These are phyloP conservation scores for Suaeda aralocaspica DNA, from an alignment of 148 eudicot genomes.

Conservation along the genomic window DNA sequence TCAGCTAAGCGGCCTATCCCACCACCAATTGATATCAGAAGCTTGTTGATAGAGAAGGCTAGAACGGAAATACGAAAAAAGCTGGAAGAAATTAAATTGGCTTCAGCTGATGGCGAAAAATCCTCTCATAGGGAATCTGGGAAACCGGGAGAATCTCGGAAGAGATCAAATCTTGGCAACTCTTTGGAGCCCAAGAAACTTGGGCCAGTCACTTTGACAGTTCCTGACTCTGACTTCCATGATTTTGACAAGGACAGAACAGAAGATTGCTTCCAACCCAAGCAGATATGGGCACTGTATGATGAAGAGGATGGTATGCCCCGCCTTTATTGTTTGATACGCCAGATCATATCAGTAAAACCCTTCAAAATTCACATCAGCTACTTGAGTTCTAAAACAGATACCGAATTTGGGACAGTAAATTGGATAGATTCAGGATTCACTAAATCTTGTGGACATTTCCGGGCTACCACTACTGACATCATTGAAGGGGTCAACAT, in stretches of 20 bases:
- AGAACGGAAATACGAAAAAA: slow-evolving; percentile 52
- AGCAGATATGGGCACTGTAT: slow-evolving; percentile 97
- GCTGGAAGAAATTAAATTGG: slow-evolving; percentile 53
- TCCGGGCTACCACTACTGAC: slow-evolving; percentile 69
- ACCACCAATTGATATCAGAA: slow-evolving; percentile 62
- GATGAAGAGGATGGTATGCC: slow-evolving; percentile 99
- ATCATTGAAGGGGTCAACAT: slow-evolving; percentile 83
- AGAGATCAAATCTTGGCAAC: slow-evolving; percentile 24
- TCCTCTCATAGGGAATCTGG: slow-evolving; percentile 24
- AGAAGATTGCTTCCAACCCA: slow-evolving; percentile 88
- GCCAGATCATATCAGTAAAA: slow-evolving; percentile 63
- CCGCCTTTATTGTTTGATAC: slow-evolving; percentile 88
- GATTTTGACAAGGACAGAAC: slow-evolving; percentile 92
- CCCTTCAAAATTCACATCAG: slow-evolving; percentile 83
- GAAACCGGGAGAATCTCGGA: slow-evolving; percentile 32
- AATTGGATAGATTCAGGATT: slow-evolving; percentile 83
- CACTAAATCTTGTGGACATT: slow-evolving; percentile 91
- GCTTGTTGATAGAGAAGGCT: slow-evolving; percentile 68
- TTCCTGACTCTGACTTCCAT: slow-evolving; percentile 97
- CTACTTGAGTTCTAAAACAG: slow-evolving; percentile 83
- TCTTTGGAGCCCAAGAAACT: slow-evolving; percentile 44
- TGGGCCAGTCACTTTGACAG: slow-evolving; percentile 62
- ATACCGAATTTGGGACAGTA: slow-evolving; percentile 71
- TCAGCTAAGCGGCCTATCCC: slow-evolving; percentile 39
- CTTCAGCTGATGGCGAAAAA: slow-evolving; percentile 30